These are phyloP conservation scores for Dictyostelium capitatum DNA, from an alignment of 78 protist species.

Conservation along the genomic window DNA sequence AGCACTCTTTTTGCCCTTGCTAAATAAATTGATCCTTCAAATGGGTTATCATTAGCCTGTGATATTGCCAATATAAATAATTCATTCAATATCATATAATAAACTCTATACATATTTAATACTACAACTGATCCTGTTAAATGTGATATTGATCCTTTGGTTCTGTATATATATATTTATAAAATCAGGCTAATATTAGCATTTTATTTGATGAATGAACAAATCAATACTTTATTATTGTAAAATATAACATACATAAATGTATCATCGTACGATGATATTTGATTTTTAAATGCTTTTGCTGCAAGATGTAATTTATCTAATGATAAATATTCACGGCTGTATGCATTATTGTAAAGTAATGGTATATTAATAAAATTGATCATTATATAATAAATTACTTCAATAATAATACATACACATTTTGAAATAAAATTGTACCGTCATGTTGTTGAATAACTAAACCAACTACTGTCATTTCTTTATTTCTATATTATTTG, in stretches of 20 bases:
- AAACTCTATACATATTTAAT: constrained; percentile 76
- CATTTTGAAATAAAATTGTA: constrained; percentile 47
- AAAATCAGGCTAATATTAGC: no score
- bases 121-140: constrained; percentile 66
- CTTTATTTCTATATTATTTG: not conserved
- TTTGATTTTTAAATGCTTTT: constrained; percentile 68
- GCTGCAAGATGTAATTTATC: constrained; percentile 51
- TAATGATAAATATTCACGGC: constrained; percentile 70
- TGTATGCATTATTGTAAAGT: no score
- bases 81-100: constrained; percentile 68
- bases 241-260: constrained; percentile 24
- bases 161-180: not conserved
- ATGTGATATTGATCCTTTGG: constrained; percentile 44
- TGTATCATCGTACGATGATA: constrained; percentile 44
- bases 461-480: constrained; percentile 66
- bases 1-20: constrained; percentile 56
- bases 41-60: constrained; percentile 80
- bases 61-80: constrained; percentile 59
- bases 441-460: constrained; percentile 73
- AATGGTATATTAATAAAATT: no score
- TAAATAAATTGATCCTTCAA: constrained; percentile 67
- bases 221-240: no score
- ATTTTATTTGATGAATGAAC: no score
- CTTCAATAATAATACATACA: constrained; percentile 34
- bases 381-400: no score